Base-by-base conservation (phyloP, 495 filamentous ascomycete species). In the Baudoinia panamericana region DNA sequence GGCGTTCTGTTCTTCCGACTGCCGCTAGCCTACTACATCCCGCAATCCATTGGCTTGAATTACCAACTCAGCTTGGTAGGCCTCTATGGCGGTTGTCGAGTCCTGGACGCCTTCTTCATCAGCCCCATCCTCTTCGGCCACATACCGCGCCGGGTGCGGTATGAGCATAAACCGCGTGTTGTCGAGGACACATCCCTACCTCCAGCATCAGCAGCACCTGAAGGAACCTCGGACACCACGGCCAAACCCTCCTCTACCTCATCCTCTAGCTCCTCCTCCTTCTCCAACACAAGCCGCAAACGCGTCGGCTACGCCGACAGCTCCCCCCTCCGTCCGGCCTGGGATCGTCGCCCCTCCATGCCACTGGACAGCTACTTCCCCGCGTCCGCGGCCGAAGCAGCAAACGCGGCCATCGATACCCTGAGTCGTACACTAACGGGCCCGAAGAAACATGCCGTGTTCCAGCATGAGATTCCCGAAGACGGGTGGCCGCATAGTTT, bases 71-170 rank as follows among this genome's bases (percentile, higher is more conserved):
- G 32, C 11, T 28, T 45, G 9, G 42, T 45, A 8, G 42, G 42
- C 13, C 12, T 45, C 5, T 45, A 45, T 20, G 42, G 42, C 13
- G 42, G 42, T 15, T 37, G 42, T 16, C 15, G 42, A 16, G 42
- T 45, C 2, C 16, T 45, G 19, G 42, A 45, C 18, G 35, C 34
- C 31, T 45, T 45, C 31, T 45, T 45, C 42, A 45, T 45, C 17
- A 37, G 42, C 12, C 42, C 42, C 13, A 13, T 30, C 2, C 2
- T 45, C 16, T 45, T 45, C 42, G 19, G 26, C 13, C 42, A 45
- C 34, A 39, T 45, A 6, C 42, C 42, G 2, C 17, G 42, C 11
- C 15, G 34, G 9, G 42, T 44, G 16, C 41, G 41, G 12, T 44
- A 44, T 23, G 41, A 44, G 24, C 41, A 44, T 29, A 13, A 26